Conservation (phyloP, 129 eudicot species). For the Pulicaria dysenterica region DNA sequence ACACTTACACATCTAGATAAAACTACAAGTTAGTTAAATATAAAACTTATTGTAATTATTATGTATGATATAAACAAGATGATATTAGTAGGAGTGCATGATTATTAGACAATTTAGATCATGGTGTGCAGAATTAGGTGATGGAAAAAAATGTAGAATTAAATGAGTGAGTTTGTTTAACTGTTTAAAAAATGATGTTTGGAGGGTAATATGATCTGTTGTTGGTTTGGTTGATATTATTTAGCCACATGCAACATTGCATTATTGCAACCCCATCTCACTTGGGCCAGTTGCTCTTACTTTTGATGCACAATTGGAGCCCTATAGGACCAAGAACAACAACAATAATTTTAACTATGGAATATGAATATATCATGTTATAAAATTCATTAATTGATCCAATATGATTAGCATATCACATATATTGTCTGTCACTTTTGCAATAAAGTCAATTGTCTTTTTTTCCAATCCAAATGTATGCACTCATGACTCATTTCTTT, state of each 20-base stretch:
- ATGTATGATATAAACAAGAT: slow-evolving; percentile 26
- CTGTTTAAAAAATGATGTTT: neutral
- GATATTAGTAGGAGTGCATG: slow-evolving; percentile 7
- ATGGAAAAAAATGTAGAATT: neutral
- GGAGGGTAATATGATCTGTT: slow-evolving; percentile 18
- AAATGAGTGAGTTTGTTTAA: no score
- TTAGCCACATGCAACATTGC: slow-evolving; percentile 67
- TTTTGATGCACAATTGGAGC: slow-evolving; percentile 71
- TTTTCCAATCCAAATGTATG: slow-evolving; percentile 5
- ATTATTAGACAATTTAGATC: slow-evolving; percentile 26
- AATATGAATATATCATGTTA: no score
- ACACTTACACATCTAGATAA: no score
- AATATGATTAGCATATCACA: no score
- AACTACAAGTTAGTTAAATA: no score
- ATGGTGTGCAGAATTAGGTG: neutral
- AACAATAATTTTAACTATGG: no score
- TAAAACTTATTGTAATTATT: no score
- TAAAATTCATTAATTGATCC: no score
- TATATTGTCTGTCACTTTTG: slow-evolving; percentile 6
- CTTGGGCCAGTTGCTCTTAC: slow-evolving; percentile 79
- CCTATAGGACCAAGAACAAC: slow-evolving; percentile 37
- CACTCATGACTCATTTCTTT: neutral
- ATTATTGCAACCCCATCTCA: slow-evolving; percentile 78
- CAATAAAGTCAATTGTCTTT: slow-evolving; percentile 23
- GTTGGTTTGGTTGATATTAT: slow-evolving; percentile 29